A percentile compares a stretch with the other conserved stretches of the same genome.
Evolutionary conservation across 768 basidiomycete genomes (phyloP).

Genomic region (Termitomyces sp.): DNA sequence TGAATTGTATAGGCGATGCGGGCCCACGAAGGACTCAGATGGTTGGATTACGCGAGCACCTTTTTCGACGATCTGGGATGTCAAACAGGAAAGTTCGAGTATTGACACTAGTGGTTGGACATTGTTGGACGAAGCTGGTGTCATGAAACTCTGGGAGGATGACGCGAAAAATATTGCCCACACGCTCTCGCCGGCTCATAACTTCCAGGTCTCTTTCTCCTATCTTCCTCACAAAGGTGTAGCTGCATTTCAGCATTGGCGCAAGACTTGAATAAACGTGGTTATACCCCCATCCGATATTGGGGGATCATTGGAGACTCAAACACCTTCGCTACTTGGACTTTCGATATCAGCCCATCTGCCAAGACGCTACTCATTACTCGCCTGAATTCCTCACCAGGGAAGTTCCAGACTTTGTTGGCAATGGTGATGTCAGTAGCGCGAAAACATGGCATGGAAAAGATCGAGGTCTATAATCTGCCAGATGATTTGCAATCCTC

Average conservation of each 20-base stretch:
- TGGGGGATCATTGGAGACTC: slow-evolving; percentile 25
- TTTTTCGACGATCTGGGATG: slow-evolving; percentile 35
- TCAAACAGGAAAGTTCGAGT: slow-evolving; percentile 8
- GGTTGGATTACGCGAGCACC: slow-evolving; percentile 41
- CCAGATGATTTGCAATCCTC: slow-evolving; percentile 23
- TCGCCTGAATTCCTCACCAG: slow-evolving; percentile 27
- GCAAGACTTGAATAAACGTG: slow-evolving; percentile 18
- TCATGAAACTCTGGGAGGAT: slow-evolving; percentile 30
- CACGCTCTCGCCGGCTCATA: background rate
- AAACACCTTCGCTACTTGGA: slow-evolving; percentile 37
- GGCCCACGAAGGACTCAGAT: slow-evolving; percentile 23
- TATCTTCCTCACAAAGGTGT: slow-evolving; percentile 44
- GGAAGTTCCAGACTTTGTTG: slow-evolving; percentile 30
- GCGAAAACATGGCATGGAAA: slow-evolving; percentile 24
- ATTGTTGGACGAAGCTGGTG: slow-evolving; percentile 32
- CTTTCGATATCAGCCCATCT: slow-evolving; percentile 28
- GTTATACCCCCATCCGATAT: slow-evolving; percentile 12
- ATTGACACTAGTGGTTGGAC: slow-evolving; percentile 17
- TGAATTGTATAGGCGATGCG: slow-evolving; percentile 38
- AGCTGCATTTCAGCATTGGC: slow-evolving; percentile 35
- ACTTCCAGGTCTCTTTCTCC: slow-evolving; percentile 21
- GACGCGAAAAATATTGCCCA: slow-evolving; percentile 30
- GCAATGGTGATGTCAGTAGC: slow-evolving; percentile 29
- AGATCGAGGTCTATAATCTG: slow-evolving; percentile 45
- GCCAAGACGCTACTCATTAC: slow-evolving; percentile 37